These are phyloP conservation scores for Sugiyamaella sp. DNA, from an alignment of 1,139 yeast genomes.

Conservation along the genomic window DNA sequence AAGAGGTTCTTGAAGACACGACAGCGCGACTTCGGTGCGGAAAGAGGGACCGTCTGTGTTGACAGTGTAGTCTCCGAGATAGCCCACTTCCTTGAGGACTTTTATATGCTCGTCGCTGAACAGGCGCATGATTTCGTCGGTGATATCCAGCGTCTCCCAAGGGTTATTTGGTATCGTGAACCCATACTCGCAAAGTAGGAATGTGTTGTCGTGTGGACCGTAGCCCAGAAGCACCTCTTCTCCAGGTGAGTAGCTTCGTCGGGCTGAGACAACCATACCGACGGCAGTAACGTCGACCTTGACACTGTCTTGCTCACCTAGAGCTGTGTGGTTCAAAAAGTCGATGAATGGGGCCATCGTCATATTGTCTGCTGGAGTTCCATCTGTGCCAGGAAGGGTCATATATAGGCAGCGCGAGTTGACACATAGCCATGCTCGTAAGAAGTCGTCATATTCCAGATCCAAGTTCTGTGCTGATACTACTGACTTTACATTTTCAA, in stretches of 20 bases:
- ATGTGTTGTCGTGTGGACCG: constrained; percentile 86
- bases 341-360: constrained; percentile 93
- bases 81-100: constrained; percentile 56
- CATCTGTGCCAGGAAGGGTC: constrained; percentile 57
- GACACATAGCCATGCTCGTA: constrained; percentile 83
- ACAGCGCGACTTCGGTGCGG: constrained; percentile 74
- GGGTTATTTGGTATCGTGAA: constrained; percentile 59
- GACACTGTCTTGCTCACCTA: constrained; percentile 48
- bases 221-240: constrained; percentile 75
- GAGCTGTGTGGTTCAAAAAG: constrained; percentile 73
- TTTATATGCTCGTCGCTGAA: constrained; percentile 44
- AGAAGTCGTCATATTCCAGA: constrained; percentile 40
- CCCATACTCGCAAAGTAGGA: constrained; percentile 84
- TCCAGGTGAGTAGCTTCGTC: constrained; percentile 42
- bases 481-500: constrained; percentile 20
- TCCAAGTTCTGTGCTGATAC: constrained; percentile 18
- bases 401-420: constrained; percentile 90
- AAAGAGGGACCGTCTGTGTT: constrained; percentile 57
- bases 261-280: constrained; percentile 52
- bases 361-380: constrained; percentile 56
- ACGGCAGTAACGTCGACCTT: constrained; percentile 49
- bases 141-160: constrained; percentile 74
- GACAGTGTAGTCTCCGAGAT: constrained; percentile 75
- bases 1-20: constrained; percentile 54
- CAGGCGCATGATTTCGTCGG: constrained; percentile 48